Evolutionary conservation across 2,329 filamentous ascomycete genomes (phyloP), one percentile per base, ranked within the genome.

Genomic region (Venturia asperata): DNA sequence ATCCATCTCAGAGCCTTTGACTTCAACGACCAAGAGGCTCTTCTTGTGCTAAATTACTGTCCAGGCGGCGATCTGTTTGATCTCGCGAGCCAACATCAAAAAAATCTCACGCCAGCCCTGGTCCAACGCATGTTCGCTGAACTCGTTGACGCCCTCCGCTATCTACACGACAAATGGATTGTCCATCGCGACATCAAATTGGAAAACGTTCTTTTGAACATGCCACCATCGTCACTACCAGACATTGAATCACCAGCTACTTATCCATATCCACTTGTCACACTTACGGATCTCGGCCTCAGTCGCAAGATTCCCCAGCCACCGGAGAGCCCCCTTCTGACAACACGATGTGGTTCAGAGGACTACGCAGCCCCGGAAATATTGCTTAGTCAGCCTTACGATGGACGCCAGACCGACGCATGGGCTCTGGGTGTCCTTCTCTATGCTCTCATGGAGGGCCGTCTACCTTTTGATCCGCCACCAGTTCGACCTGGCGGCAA

Each of bases 111-210:
- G 4, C 84, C 90, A 0, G 73, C 79, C 1, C 78, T 97, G 58
- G 82, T 97, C 61, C 85, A 91, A 69, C 85, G 94, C 63, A 92
- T 97, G 65, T 97, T 97, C 75, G 83, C 92, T 17, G 94, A 99
- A 75, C 77, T 97, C 68, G 87, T 97, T 30, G 87, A 85, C 67
- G 94, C 93, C 0, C 88, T 96, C 43, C 84, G 83, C 66, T 97
- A 97, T 78, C 80, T 99, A 61, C 94, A 99, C 76, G 81, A 85
- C 64, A 82, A 90, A 71, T 87, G 85, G 70, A 96, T 99, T 73
- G 93, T 97, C 64, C 94, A 99, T 74, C 87, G 94, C 67, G 94
- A 99, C 76, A 95, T 99, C 77, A 99, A 99, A 78, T 87, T 99
- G 66, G 94, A 99, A 81, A 99, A 97, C 75, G 91, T 97, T 52